phyloP scores from a whole-genome alignment of 257 asterid genomes.

The Capsicum chinense region DNA sequence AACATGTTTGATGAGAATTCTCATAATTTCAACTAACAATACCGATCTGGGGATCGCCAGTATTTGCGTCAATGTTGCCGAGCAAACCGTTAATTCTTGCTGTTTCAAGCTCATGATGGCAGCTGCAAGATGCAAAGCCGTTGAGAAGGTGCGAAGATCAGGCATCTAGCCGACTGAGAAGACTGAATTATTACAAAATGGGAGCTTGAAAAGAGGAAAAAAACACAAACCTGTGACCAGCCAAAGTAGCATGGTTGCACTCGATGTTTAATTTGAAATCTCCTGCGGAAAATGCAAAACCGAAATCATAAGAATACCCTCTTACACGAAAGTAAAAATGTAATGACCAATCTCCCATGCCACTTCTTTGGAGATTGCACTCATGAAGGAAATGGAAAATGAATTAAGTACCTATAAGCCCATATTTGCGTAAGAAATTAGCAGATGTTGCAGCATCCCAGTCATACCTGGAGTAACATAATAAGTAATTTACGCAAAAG shows the following conservation, averaged over 20 bases:
- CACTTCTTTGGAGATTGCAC: background rate
- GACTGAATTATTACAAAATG: too few relatives aligned
- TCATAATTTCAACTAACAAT: conserved; percentile 12
- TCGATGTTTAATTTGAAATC: conserved; percentile 94
- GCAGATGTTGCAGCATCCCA: conserved; percentile 99
- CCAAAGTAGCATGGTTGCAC: conserved; percentile 97
- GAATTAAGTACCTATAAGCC: conserved; percentile 64
- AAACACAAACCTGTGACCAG: conserved; percentile 86
- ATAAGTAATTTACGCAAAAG: background rate
- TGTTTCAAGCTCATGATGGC: conserved; percentile 94
- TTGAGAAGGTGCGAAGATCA: background rate
- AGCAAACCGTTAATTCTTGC: conserved; percentile 94
- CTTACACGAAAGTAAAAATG: background rate
- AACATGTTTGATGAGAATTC: background rate
- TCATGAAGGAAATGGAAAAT: background rate
- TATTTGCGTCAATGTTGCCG: conserved; percentile 93
- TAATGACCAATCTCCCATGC: background rate
- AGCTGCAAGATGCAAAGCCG: conserved; percentile 45
- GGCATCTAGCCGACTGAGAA: background rate
- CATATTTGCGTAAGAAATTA: conserved; percentile 89
- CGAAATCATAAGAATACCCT: background rate
- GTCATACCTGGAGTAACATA: conserved; percentile 66
- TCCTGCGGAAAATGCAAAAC: conserved; percentile 46
- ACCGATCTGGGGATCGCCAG: conserved; percentile 97
- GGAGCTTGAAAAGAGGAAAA: too few relatives aligned